Percentiles rank a stretch among this genome's conserved stretches.
These are phyloP conservation scores for Fragosphaeria purpurea DNA, from an alignment of 2,329 filamentous ascomycete species.

Conservation along the genomic window DNA sequence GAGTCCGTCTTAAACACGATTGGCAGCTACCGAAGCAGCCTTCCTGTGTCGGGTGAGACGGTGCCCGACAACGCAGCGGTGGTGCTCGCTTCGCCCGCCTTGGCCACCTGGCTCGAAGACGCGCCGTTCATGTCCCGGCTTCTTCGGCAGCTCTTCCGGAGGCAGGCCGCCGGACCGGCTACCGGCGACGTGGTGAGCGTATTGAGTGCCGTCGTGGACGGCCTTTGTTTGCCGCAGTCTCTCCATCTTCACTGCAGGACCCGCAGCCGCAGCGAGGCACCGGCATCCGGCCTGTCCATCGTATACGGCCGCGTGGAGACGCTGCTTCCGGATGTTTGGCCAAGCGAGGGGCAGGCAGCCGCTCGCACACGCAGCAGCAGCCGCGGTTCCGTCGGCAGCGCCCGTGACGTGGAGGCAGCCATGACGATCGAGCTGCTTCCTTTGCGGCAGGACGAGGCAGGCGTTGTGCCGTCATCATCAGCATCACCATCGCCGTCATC, in stretches of 20 bases:
- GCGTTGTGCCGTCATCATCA: slow-evolving; percentile 24
- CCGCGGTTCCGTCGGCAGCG: slow-evolving; percentile 9
- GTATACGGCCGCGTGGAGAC: slow-evolving; percentile 31
- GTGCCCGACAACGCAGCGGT: slow-evolving; percentile 31
- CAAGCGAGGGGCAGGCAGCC: no score
- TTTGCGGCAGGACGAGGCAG: slow-evolving; percentile 19
- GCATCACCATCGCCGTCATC: slow-evolving; percentile 24
- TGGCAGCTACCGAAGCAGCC: no score
- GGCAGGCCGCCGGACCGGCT: no score
- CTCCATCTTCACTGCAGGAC: no score
- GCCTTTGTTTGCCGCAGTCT: slow-evolving; percentile 29
- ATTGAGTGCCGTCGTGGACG: slow-evolving; percentile 46
- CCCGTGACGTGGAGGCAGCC: slow-evolving; percentile 28
- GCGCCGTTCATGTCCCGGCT: slow-evolving; percentile 24
- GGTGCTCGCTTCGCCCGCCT: slow-evolving; percentile 38
- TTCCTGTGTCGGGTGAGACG: no score
- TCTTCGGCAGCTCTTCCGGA: slow-evolving; percentile 19
- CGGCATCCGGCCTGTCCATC: slow-evolving; percentile 39
- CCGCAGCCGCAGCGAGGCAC: slow-evolving; percentile 16
- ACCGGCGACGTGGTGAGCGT: slow-evolving; percentile 30
- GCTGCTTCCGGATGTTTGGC: slow-evolving; percentile 40
- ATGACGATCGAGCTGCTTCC: slow-evolving; percentile 31
- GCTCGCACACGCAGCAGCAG: neutral
- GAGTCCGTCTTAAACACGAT: slow-evolving; percentile 9
- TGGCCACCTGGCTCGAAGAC: slow-evolving; percentile 39